Conservation (phyloP, 2,329 filamentous ascomycete genomes). For the Cladosporium halotolerans region DNA sequence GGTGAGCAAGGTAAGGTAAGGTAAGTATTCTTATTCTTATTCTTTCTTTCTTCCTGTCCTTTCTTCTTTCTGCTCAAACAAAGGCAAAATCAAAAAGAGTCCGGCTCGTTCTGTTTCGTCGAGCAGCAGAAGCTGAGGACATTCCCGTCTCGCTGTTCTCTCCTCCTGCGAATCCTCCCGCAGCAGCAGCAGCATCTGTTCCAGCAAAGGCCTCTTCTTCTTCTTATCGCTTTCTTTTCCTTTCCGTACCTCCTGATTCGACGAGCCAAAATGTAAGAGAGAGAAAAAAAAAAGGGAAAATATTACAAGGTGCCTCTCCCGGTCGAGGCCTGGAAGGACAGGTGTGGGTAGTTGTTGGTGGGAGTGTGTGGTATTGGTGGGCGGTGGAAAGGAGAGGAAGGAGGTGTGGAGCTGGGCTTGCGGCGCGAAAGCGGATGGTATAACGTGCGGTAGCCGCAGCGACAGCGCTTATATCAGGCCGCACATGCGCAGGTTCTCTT, state of each 20-base stretch:
- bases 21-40: not conserved
- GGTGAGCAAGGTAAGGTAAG: not conserved
- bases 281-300: not conserved
- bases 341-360: too few species aligned
- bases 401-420: not conserved
- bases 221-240: not conserved
- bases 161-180: too few species aligned
- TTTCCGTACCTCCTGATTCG: not conserved
- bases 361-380: not conserved
- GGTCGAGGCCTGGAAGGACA: too few species aligned
- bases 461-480: constrained; percentile 69
- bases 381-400: too few species aligned
- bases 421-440: too few species aligned
- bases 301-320: constrained; percentile 3
- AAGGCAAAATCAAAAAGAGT: constrained; percentile 1
- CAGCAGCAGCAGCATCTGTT: too few species aligned
- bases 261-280: not conserved
- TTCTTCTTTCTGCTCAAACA: too few species aligned
- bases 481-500: constrained; percentile 95
- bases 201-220: not conserved
- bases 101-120: constrained; percentile 12
- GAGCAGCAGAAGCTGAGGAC: not conserved
- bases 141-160: too few species aligned
- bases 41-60: too few species aligned
- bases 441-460: not conserved